A percentile compares a stretch with the other conserved stretches of the same genome.
phyloP scores from a whole-genome alignment of 441 rosid species.

The Jatropha podagrica region DNA sequence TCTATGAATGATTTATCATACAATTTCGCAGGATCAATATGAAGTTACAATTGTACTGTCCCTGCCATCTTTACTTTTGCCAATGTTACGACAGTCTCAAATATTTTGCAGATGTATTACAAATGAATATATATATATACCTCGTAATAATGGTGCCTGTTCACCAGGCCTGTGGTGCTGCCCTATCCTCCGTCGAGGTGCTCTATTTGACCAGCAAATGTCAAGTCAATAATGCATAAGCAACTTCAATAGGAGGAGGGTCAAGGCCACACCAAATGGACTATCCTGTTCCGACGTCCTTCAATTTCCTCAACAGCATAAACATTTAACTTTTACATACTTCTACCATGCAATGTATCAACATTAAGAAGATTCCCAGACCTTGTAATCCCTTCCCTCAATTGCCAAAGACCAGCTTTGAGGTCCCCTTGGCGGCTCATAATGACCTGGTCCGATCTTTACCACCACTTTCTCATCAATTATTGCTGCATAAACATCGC shows the following conservation, averaged over 20 bases:
- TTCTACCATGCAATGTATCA: background rate
- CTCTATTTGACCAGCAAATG: no score
- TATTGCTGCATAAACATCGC: slow-evolving; percentile 85
- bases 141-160: background rate
- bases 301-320: slow-evolving; percentile 12
- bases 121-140: background rate
- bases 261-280: background rate
- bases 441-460: slow-evolving; percentile 92
- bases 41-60: background rate
- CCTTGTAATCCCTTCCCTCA: slow-evolving; percentile 80
- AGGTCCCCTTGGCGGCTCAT: slow-evolving; percentile 60
- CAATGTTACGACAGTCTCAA: background rate
- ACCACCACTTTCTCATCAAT: slow-evolving; percentile 69
- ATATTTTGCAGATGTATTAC: background rate
- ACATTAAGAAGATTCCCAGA: slow-evolving; percentile 70
- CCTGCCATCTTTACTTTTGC: background rate
- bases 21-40: background rate
- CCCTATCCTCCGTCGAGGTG: background rate
- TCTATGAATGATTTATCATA: background rate
- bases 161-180: background rate
- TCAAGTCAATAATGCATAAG: background rate
- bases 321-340: background rate
- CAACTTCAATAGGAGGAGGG: slow-evolving; percentile 3
- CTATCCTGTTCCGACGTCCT: slow-evolving; percentile 12
- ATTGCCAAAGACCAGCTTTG: slow-evolving; percentile 57